Evolutionary conservation across 2,329 filamentous ascomycete genomes (phyloP).

Genomic region (Mollisia scopiformis): DNA sequence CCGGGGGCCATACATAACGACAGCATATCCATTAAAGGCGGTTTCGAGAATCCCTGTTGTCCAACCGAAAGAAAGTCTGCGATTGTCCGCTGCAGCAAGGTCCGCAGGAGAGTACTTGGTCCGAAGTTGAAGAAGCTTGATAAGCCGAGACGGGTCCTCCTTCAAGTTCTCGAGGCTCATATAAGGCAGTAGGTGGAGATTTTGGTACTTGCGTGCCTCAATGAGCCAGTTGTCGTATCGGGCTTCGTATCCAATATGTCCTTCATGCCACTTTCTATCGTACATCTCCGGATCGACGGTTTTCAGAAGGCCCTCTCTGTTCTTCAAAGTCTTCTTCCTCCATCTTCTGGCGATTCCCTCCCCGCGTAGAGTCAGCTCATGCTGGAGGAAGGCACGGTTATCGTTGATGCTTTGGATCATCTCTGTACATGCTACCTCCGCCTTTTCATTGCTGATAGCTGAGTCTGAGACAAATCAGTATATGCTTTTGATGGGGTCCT

Average conservation of each 20-base stretch:
- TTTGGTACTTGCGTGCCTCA: background rate
- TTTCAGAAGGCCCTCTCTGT: background rate
- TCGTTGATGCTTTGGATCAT: background rate
- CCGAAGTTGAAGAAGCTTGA: slow-evolving; percentile 6
- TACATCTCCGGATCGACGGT: background rate
- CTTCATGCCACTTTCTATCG: background rate
- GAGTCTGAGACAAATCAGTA: no score
- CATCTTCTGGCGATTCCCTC: background rate
- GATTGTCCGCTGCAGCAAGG: slow-evolving; percentile 1
- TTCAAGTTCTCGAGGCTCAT: slow-evolving; percentile 6
- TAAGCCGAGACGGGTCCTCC: background rate
- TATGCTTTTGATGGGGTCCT: no score
- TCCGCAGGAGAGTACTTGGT: slow-evolving; percentile 4
- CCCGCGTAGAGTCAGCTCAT: background rate
- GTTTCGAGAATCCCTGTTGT: background rate
- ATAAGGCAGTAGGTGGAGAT: background rate
- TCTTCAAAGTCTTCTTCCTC: background rate
- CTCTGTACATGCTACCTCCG: background rate
- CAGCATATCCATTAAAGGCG: background rate
- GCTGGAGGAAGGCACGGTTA: background rate
- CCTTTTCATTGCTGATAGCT: background rate
- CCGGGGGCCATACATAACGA: slow-evolving; percentile 7
- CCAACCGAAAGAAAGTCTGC: background rate
- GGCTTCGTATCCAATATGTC: background rate
- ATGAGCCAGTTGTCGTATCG: background rate